Conservation (phyloP, 257 asterid genomes). For the Fraxinus quadrangulata region DNA sequence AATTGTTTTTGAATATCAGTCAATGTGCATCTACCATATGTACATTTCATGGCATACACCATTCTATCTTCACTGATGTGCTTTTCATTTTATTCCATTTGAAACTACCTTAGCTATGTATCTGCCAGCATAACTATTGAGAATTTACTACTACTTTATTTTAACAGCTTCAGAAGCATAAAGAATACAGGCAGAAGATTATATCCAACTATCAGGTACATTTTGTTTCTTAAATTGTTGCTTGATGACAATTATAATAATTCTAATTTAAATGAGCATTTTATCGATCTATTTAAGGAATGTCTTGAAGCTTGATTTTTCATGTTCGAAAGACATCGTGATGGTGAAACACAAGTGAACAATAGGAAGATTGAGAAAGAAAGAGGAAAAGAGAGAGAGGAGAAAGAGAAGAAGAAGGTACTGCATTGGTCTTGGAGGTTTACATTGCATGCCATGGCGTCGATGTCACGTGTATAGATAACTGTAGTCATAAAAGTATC, state of each 20-base stretch:
- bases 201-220: conserved; percentile 93
- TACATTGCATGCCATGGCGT: background rate
- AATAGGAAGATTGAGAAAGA: too few relatives aligned
- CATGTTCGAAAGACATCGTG: background rate
- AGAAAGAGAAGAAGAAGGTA: too few relatives aligned
- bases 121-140: background rate
- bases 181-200: conserved; percentile 97
- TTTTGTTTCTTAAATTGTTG: conserved; percentile 5
- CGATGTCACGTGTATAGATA: background rate
- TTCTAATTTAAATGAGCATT: background rate
- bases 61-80: background rate
- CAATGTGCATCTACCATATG: background rate
- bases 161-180: conserved; percentile 85
- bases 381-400: too few relatives aligned
- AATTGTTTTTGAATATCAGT: background rate
- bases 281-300: background rate
- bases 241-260: conserved; percentile 10
- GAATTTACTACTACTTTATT: conserved; percentile 23
- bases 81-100: background rate
- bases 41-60: background rate
- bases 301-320: background rate
- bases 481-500: background rate
- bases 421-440: background rate
- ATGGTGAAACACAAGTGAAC: too few relatives aligned
- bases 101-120: background rate